These are phyloP conservation scores for Trypanosomatidae sp. DNA, from an alignment of 208 protist genomes.

Conservation along the genomic window DNA sequence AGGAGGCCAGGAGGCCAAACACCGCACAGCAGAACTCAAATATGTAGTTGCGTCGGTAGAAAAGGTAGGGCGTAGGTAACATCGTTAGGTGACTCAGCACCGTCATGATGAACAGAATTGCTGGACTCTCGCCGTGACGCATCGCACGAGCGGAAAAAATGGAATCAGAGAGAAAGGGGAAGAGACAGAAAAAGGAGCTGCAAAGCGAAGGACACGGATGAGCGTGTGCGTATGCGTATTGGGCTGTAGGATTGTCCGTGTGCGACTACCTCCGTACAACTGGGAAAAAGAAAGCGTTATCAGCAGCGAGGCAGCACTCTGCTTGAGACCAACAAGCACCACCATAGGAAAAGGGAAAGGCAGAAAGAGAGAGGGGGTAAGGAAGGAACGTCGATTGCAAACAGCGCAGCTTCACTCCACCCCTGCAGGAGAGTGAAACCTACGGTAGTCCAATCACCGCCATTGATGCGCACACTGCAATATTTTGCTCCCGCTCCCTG, in stretches of 20 bases:
- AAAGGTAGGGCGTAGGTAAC: conserved; percentile 38
- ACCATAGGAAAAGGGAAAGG: not conserved
- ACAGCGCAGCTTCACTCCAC: not conserved
- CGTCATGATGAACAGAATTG: conserved; percentile 52
- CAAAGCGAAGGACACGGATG: not conserved
- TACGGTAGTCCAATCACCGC: not conserved
- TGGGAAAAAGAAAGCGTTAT: not conserved
- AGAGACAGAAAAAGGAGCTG: not conserved
- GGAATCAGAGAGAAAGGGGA: too few relatives aligned
- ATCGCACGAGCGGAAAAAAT: not conserved
- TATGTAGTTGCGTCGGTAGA: conserved; percentile 43
- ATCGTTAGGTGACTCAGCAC: conserved; percentile 73
- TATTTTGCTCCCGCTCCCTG: not conserved
- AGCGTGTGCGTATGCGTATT: not conserved
- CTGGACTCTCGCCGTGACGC: conserved; percentile 29
- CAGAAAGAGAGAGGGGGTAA: not conserved
- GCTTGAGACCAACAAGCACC: not conserved
- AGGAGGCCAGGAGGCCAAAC: conserved; percentile 58
- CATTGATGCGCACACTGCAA: not conserved
- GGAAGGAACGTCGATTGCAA: not conserved
- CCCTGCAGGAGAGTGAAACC: not conserved
- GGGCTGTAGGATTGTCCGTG: not conserved
- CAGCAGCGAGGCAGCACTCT: not conserved
- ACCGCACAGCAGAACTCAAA: conserved; percentile 51
- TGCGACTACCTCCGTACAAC: not conserved